A percentile compares a stretch with the other conserved stretches of the same genome.
These are phyloP conservation scores for Coemansia sp. DNA, from an alignment of 192 early-diverging fungal genomes.

Conservation along the genomic window DNA sequence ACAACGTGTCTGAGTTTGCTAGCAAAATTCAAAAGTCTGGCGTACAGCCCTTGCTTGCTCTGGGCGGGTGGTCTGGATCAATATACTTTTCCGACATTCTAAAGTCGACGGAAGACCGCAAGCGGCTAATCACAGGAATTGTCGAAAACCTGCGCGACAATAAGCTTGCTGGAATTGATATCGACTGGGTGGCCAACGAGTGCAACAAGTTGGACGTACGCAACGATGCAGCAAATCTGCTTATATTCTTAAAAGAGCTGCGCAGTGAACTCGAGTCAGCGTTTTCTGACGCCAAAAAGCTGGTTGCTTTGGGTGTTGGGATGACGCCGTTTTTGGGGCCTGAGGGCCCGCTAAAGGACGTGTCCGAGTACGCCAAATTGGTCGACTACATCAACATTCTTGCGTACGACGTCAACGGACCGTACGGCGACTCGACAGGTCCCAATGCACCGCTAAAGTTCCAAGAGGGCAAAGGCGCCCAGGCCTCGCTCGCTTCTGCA, in stretches of 20 bases:
- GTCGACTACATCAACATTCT: conserved; percentile 70
- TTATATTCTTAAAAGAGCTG: conserved; percentile 60
- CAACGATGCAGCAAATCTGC: conserved; percentile 65
- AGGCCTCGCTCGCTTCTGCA: conserved; percentile 48
- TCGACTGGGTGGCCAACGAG: conserved; percentile 65
- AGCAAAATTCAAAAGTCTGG: conserved; percentile 25
- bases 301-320: conserved; percentile 64
- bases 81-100: conserved; percentile 58
- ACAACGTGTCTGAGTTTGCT: conserved; percentile 18
- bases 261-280: conserved; percentile 49
- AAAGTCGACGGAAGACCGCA: conserved; percentile 32
- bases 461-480: conserved; percentile 21
- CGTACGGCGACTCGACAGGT: conserved; percentile 55
- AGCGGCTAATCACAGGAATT: conserved; percentile 32
- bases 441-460: conserved; percentile 62
- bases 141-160: conserved; percentile 47
- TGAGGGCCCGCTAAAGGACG: conserved; percentile 53
- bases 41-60: conserved; percentile 59
- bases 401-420: conserved; percentile 63
- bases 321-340: conserved; percentile 59
- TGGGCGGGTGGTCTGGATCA: conserved; percentile 76
- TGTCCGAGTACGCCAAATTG: conserved; percentile 59
- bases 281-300: conserved; percentile 39
- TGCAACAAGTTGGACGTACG: conserved; percentile 58
- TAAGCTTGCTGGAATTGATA: conserved; percentile 60